Conservation (phyloP, 441 rosid species). For the Kokia cookei region DNA sequence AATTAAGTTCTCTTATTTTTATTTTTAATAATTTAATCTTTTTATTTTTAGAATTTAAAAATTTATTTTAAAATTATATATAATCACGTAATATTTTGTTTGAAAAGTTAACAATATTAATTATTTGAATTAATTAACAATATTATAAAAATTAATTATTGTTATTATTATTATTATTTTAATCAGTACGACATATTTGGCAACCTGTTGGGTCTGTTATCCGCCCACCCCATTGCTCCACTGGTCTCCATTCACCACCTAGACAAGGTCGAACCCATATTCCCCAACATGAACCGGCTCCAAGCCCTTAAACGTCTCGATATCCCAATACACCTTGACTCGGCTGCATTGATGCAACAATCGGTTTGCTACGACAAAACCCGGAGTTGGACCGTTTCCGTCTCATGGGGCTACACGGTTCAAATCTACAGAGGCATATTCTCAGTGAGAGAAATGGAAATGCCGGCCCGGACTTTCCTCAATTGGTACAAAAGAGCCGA, state of each 20-base stretch:
- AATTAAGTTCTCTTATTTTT: too few relatives aligned
- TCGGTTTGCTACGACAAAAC: slow-evolving; percentile 57
- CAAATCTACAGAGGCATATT: slow-evolving; percentile 51
- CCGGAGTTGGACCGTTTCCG: slow-evolving; percentile 56
- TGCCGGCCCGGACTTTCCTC: slow-evolving; percentile 55
- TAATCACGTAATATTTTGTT: too few relatives aligned
- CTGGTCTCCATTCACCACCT: slow-evolving; percentile 68
- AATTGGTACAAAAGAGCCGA: slow-evolving; percentile 52
- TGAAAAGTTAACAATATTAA: too few relatives aligned
- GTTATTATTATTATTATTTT: too few relatives aligned
- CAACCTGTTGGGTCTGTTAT: slow-evolving; percentile 47
- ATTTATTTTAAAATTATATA: too few relatives aligned
- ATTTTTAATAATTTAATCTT: too few relatives aligned
- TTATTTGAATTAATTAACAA: too few relatives aligned
- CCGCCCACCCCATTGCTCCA: slow-evolving; percentile 70
- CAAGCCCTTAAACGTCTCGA: slow-evolving; percentile 37
- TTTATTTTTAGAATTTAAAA: too few relatives aligned
- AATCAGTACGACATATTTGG: slow-evolving; percentile 61
- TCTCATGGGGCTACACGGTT: slow-evolving; percentile 70
- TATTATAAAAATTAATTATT: too few relatives aligned
- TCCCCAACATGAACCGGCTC: slow-evolving; percentile 39
- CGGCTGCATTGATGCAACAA: slow-evolving; percentile 61
- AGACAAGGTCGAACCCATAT: slow-evolving; percentile 59
- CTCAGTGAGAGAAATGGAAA: slow-evolving; percentile 50
- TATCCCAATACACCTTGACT: slow-evolving; percentile 44